These are phyloP conservation scores for Brassica balearica DNA, from an alignment of 441 rosid species.

Conservation along the genomic window DNA sequence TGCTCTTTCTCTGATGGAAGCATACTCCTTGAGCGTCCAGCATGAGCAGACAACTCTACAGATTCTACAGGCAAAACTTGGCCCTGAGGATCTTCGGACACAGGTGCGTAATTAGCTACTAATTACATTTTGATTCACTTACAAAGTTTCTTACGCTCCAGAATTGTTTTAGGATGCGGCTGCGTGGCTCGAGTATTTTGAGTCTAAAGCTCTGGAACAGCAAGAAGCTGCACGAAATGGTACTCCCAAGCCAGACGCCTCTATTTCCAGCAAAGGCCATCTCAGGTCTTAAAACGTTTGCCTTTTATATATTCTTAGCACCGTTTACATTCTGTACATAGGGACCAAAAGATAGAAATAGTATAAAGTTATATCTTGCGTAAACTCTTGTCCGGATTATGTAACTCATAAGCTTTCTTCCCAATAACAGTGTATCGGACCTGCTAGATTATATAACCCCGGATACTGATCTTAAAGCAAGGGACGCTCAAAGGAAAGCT, in stretches of 20 bases:
- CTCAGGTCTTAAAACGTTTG: conserved; percentile 54
- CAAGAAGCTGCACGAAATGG: conserved; percentile 92
- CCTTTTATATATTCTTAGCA: conserved; percentile 2
- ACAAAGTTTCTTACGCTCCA: conserved; percentile 20
- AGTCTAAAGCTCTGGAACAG: conserved; percentile 85
- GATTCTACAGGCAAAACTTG: conserved; percentile 82
- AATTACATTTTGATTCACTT: conserved; percentile 13
- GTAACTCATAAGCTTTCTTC: conserved; percentile 35
- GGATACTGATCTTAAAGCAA: conserved; percentile 70
- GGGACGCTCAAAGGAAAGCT: conserved; percentile 78
- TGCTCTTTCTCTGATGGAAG: conserved; percentile 86
- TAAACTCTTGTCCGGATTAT: conserved; percentile 36
- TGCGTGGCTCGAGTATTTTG: conserved; percentile 88
- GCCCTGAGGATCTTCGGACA: conserved; percentile 77
- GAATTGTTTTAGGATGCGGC: conserved; percentile 68
- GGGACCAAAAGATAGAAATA: conserved; percentile 14
- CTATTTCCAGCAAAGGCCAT: conserved; percentile 90
- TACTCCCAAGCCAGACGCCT: conserved; percentile 85
- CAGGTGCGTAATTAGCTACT: conserved; percentile 55
- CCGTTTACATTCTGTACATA: conserved; percentile 20
- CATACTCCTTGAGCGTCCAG: conserved; percentile 78
- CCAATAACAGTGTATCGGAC: conserved; percentile 71
- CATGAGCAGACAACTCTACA: conserved; percentile 86
- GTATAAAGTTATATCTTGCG: conserved; percentile 23
- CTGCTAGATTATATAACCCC: conserved; percentile 86